Evolutionary conservation across 306 rosid genomes (phyloP), one percentile per base, ranked within the genome.

Genomic region (Sindora glabra): DNA sequence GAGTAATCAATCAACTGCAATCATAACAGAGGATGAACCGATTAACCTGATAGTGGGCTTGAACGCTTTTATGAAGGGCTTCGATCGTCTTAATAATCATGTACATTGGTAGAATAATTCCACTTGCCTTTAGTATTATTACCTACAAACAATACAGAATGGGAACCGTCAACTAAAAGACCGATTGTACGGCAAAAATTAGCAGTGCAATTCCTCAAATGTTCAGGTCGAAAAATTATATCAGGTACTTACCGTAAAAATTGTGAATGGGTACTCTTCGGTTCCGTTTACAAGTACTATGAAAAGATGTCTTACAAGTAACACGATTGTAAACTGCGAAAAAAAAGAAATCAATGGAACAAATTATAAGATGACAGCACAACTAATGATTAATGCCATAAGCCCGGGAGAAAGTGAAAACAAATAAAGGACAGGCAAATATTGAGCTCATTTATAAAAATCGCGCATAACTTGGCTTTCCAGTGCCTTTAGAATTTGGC

Each of bases 21-120:
- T 13, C 23, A 36, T 16, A 26, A 26, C 30, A 26, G 46, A n/a
- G 7, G 25, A 12, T 22, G 37, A 47, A 32, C 8, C 49, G 41
- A 32, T 8, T 22, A 48, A 79, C 84, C 84, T 48, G 71, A 21
- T 81, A 72, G 3, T 55, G 80, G 16, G 51, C 69, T n/a, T 44
- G 57, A 63, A 72, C 24, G 24, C 70, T 58, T 18, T 77, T 69
- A 33, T 73, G 89, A 64, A 92, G 61, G 17, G 79, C 86, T 4
- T 82, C 75, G 8, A 92, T 62, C 9, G 59, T 75, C 60, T 74
- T 74, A 30, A 79, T 52, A 22, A 92, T 23, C 73, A 86, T 48
- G 61, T 80, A 86, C 90, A 92, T 89, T 1, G 99, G 99, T 12
- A 92, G 70, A 65, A 92, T 66, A 15, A 92, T 89, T 22, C 99